Evolutionary conservation across 164 flowering plant species (phyloP), one percentile per base, ranked within the genome.

Genomic region (Vitis cinerea): DNA sequence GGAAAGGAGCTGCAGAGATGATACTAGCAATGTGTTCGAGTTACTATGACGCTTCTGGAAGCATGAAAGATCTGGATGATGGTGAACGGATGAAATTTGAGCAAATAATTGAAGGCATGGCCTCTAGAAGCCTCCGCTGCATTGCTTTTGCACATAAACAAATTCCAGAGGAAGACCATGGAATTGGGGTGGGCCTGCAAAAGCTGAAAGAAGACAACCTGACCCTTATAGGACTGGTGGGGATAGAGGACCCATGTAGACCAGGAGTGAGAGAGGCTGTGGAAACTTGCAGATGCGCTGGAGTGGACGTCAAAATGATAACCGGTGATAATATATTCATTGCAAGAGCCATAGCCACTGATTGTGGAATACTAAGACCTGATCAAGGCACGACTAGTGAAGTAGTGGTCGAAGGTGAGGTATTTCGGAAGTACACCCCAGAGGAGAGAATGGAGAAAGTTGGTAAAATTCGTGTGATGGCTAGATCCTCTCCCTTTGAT

Each of bases 1-100:
- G 91, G 91, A 89, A 87, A 72, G 93, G 91, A 11, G 93, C 87
- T 1, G 88, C 85, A 3, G 91, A 89, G 78, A 88, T 81, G 89
- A 69, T 86, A 9, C 67, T 86, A 11, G 76, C 78, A 10, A 78
- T 79, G 83, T 88, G 93, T 71, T 82, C 90, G 1, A 73, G 70
- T 47, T 86, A 74, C 72, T 75, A 77, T 50, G 81, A 82, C 49
- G 74, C 66, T 29, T 60, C 74, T 0, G 90, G 89, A 37, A 52
- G 13, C 0, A 6, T 30, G 14, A 78, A 52, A 69, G 74, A 58
- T 23, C 47, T 88, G 7, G 75, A 71, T 48, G 78, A 65, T 9
- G 55, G 1, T 0, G 78, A 68, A 30, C 75, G 66, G 74, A 52
- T 2, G 6, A 67, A 47, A 7, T 76, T 87, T 13, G 68, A 72